Evolutionary conservation across 1,139 yeast genomes (phyloP).

Genomic region (Candida gigantensis): DNA sequence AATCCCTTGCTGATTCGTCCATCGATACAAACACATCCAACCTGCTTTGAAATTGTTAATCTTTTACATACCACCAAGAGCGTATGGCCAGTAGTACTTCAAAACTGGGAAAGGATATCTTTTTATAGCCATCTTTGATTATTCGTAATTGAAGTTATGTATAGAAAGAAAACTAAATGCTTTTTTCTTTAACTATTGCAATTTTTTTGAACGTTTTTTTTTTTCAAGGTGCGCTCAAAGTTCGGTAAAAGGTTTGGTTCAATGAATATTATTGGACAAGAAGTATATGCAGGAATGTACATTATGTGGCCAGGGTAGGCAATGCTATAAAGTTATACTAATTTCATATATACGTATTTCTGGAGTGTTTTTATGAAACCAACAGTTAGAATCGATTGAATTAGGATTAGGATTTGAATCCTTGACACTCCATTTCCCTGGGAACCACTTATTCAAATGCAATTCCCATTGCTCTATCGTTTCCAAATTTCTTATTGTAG

Average conservation of each 20-base stretch:
- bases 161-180: neutral
- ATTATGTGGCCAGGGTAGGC: too few species aligned
- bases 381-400: constrained; percentile 20
- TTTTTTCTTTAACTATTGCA: too few species aligned
- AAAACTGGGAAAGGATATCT: constrained; percentile 50
- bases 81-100: constrained; percentile 52
- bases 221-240: constrained; percentile 5
- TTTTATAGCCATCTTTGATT: constrained; percentile 18
- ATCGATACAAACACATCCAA: neutral
- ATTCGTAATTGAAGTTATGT: neutral
- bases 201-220: constrained; percentile 3
- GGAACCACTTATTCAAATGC: constrained; percentile 30
- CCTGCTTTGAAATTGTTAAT: too few species aligned
- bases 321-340: too few species aligned
- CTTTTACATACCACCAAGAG: constrained; percentile 48
- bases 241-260: constrained; percentile 8
- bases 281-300: constrained; percentile 15
- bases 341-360: constrained; percentile 41
- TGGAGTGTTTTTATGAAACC: constrained; percentile 39
- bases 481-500: constrained; percentile 66
- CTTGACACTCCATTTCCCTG: constrained; percentile 25
- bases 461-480: constrained; percentile 60
- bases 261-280: constrained; percentile 14
- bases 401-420: constrained; percentile 21
- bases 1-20: too few species aligned